Conservation (phyloP, 192 early-diverging fungal genomes). For the Diversispora epigaea region DNA sequence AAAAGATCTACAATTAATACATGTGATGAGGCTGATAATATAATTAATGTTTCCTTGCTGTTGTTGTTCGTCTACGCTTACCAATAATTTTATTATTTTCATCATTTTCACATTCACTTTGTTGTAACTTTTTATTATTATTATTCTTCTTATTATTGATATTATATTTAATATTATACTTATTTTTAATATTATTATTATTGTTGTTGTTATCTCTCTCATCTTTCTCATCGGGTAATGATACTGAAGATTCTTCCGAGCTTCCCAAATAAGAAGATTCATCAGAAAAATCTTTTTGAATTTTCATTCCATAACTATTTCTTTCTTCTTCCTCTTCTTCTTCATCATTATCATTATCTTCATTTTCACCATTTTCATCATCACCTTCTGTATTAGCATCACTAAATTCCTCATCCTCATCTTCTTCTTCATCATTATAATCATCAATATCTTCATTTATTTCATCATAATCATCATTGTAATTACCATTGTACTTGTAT, state of each 20-base stretch:
- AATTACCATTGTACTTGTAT: no score
- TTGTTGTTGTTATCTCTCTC: not conserved
- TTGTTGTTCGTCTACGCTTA: no score
- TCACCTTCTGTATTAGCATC: not conserved
- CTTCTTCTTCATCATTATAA: not conserved
- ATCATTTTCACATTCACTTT: no score
- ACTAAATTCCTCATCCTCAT: not conserved
- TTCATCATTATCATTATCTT: not conserved
- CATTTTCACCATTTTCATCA: not conserved
- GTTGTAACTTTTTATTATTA: no score
- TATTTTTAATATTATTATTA: no score
- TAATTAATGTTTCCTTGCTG: no score
- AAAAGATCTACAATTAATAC: no score
- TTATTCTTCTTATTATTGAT: no score
- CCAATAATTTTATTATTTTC: no score
- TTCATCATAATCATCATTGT: not conserved
- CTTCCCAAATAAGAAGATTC: constrained; percentile 21
- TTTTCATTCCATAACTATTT: not conserved
- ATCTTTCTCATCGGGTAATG: not conserved
- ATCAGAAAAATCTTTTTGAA: not conserved
- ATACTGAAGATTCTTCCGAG: not conserved
- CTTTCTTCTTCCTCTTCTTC: not conserved
- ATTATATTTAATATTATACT: no score
- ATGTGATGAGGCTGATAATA: no score
- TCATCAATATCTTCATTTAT: not conserved